Evolutionary conservation across 2,329 filamentous ascomycete species (phyloP).

Genomic region (Septoria petroselini): DNA sequence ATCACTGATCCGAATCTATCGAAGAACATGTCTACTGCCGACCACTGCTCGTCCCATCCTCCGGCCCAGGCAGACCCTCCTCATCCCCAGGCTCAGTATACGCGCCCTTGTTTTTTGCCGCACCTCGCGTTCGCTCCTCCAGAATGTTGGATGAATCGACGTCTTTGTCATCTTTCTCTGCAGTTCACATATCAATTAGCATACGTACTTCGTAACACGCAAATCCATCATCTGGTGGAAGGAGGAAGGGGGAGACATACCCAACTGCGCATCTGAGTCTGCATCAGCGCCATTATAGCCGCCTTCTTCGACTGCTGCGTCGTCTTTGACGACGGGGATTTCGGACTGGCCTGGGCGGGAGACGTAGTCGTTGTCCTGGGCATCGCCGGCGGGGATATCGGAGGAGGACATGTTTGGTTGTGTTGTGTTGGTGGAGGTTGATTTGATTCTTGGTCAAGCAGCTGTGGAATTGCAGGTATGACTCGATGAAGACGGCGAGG

Average conservation of each 20-base stretch:
- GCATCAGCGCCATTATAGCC: slow-evolving; percentile 32
- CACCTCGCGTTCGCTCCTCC: slow-evolving; percentile 48
- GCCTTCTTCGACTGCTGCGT: slow-evolving; percentile 42
- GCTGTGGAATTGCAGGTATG: background rate
- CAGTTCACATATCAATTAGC: background rate
- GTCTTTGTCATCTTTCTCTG: slow-evolving; percentile 49
- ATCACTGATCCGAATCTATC: too few species aligned
- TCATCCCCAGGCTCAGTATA: slow-evolving; percentile 54
- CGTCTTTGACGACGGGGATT: slow-evolving; percentile 49
- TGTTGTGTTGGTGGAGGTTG: background rate
- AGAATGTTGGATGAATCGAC: slow-evolving; percentile 51
- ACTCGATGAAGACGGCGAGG: background rate
- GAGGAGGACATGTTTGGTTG: slow-evolving; percentile 21
- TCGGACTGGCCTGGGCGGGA: slow-evolving; percentile 47
- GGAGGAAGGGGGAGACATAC: slow-evolving; percentile 33
- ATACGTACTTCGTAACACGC: background rate
- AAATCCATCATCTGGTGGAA: too few species aligned
- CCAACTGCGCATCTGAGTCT: slow-evolving; percentile 49
- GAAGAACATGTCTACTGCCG: background rate
- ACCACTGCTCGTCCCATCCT: slow-evolving; percentile 28
- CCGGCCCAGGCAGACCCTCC: slow-evolving; percentile 39
- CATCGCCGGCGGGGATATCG: slow-evolving; percentile 36
- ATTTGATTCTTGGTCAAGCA: background rate
- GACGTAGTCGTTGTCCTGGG: slow-evolving; percentile 47
- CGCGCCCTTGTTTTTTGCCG: slow-evolving; percentile 44